Conservation (phyloP, 73 alveolate species). For the Blepharisma japonicum region DNA sequence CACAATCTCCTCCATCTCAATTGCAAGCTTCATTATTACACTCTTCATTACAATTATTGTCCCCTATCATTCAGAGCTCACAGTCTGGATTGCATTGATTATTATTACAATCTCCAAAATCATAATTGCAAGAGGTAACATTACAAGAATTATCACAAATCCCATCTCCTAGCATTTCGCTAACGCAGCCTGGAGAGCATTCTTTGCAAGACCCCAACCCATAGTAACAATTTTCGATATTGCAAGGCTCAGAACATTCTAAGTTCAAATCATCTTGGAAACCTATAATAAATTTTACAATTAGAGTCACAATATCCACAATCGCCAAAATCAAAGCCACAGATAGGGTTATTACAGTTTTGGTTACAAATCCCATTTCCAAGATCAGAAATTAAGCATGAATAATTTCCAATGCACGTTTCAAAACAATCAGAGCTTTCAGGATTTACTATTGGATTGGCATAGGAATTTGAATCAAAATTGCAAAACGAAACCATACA, state of each 20-base stretch:
- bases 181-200: background rate
- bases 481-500: too few relatives aligned
- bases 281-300: too few relatives aligned
- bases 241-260: background rate
- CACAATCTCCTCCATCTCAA: too few relatives aligned
- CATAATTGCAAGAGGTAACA: background rate
- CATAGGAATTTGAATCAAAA: too few relatives aligned
- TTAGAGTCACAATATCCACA: background rate
- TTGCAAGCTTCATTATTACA: too few relatives aligned
- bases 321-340: background rate
- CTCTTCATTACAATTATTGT: too few relatives aligned
- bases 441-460: too few relatives aligned
- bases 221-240: background rate
- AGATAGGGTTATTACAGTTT: background rate
- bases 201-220: background rate
- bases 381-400: background rate
- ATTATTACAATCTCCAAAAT: background rate
- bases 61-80: too few relatives aligned
- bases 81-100: too few relatives aligned
- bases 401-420: too few relatives aligned
- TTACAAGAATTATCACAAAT: background rate
- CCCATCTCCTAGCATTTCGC: conserved; percentile 2
- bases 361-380: background rate
- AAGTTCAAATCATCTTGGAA: too few relatives aligned
- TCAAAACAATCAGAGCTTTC: too few relatives aligned